Base-by-base conservation (phyloP, 129 eudicot genomes). In the Sambucus nigra region DNA sequence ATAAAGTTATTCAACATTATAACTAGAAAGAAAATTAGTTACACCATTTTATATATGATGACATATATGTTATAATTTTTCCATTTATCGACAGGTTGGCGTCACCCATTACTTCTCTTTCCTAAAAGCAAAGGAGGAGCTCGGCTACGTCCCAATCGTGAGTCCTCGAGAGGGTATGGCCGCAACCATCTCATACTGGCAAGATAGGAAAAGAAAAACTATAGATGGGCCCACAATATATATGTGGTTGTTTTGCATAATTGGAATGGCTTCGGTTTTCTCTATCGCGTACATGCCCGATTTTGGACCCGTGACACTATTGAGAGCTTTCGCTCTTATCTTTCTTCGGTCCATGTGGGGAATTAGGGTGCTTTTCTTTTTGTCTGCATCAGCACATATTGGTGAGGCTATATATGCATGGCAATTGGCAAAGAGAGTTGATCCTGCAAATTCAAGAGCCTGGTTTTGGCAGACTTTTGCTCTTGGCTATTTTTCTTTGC, bases 391-490 rank as follows among this genome's bases (percentile, higher is more conserved):
- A 2, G 70, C 74, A 27, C 99, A 91, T 47, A 18, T 86, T 29
- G 86, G 83, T 16, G 99, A 91, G 69, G 80, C 77, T 40, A 20
- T 80, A 53, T 86, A 82, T 68, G 99, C 95, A 1, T 91, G 88
- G 95, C 63, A 72, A 39, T 76, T 91, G 28, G 99, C 99, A 1
- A 82, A 62, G 49, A 82, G 64, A 65, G 86, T 81, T 45, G 99
- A 91, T 66, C 95, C 99, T 5, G 70, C 63, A 11, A 91, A 91
- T 63, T 51, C 95, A 20, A 80, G 68, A 52, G 89, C 82, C 24
- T 91, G 99, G 99, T 72, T 80, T 67, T 91, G 83, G 91, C 95
- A 91, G 69, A 86, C 99, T 18, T 48, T 75, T 47, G 74, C 72
- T 38, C 79, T 91, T 63, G 99, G 99, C 32, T 2, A 76, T 6